Base-by-base conservation (phyloP, 2,329 filamentous ascomycete species). In the Talaromyces pinophilus region DNA sequence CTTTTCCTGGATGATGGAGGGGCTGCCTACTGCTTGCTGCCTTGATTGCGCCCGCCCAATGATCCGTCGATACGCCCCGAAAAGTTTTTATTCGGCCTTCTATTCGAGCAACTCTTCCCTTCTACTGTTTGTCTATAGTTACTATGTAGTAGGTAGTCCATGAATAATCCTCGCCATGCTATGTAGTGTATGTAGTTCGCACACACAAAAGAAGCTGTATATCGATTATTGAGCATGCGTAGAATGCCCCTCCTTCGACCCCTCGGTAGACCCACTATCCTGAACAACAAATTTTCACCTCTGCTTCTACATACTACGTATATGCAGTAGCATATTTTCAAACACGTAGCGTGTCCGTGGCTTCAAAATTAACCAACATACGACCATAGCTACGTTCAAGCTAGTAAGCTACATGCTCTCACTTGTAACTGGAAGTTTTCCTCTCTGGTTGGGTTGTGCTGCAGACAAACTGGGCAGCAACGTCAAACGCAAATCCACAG, bases 381-480 rank as follows among this genome's bases (percentile, higher is more conserved):
- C 33, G 33, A 40, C 30, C 35, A 8, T 57, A 57, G 25, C 13
- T 44, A 44, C 17, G 42, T 48, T 10, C 46, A 25, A 22, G 11
- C 46, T 50, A 25, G 33, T 35, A 11, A 40, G 38, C 13, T 42
- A n/a, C 50, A 33, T 54, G 17, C 25, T 33, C 17, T 7, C 15
- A 5, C 15, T 33, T n/a, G 15, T 19, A 46, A 46, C 22, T 52
- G 48, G 48, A 15, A 30, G 5, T 17, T 46, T 17, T 38, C 19
- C 17, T 38, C 11, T 19, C 25, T 22, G 25, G 10, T 66, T 59
- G 68, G 69, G 67, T 69, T 69, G 67, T 66, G 65, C 67, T 71
- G 67, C 67, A 68, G 66, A 52, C 64, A 70, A 67, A 71, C 76
- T 78, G 76, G 76, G 76, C 76, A 78, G 76, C 76, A 77, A 78